A percentile compares a stretch with the other conserved stretches of the same genome.
phyloP scores from a whole-genome alignment of 2,329 filamentous ascomycete species.

The Sphaerulina vaccinii region DNA sequence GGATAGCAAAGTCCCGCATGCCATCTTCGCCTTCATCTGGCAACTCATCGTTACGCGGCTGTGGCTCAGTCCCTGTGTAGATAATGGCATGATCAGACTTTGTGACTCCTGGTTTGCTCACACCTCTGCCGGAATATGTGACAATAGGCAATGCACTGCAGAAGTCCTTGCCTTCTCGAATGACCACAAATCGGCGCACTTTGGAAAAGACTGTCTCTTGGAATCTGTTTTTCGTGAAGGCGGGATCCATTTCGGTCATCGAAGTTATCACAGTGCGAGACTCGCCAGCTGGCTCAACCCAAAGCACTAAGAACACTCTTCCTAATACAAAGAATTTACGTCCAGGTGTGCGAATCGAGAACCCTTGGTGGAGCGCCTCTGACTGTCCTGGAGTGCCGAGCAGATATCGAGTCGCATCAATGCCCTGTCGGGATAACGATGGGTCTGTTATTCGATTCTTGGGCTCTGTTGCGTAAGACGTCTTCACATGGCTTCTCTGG shows the following conservation, averaged over 20 bases:
- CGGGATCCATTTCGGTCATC: not conserved
- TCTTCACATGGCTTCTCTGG: slow-evolving; percentile 8
- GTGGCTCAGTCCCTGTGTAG: slow-evolving; percentile 20
- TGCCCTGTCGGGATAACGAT: not conserved
- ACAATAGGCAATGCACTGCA: slow-evolving; percentile 29
- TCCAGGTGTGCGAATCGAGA: not conserved
- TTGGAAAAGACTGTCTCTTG: slow-evolving; percentile 27
- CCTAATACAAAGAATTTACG: slow-evolving; percentile 23
- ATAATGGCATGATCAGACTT: slow-evolving; percentile 33
- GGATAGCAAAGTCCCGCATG: slow-evolving; percentile 24
- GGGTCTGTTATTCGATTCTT: slow-evolving; percentile 16
- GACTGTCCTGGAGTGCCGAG: not conserved
- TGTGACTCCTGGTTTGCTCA: slow-evolving; percentile 17
- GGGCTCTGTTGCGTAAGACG: slow-evolving; percentile 5
- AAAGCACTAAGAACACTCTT: slow-evolving; percentile 25
- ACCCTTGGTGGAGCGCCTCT: slow-evolving; percentile 13
- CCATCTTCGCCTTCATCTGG: slow-evolving; percentile 10
- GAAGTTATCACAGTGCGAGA: slow-evolving; percentile 5
- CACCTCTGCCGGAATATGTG: slow-evolving; percentile 28
- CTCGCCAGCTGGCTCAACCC: slow-evolving; percentile 27
- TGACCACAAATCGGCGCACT: slow-evolving; percentile 30
- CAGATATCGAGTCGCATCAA: slow-evolving; percentile 3
- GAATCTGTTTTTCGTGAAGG: not conserved
- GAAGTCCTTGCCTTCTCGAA: slow-evolving; percentile 19
- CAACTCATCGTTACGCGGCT: slow-evolving; percentile 7